A percentile compares a stretch with the other conserved stretches of the same genome.
phyloP scores from a whole-genome alignment of 2,329 filamentous ascomycete genomes.

The Cladosporium oxysporum region DNA sequence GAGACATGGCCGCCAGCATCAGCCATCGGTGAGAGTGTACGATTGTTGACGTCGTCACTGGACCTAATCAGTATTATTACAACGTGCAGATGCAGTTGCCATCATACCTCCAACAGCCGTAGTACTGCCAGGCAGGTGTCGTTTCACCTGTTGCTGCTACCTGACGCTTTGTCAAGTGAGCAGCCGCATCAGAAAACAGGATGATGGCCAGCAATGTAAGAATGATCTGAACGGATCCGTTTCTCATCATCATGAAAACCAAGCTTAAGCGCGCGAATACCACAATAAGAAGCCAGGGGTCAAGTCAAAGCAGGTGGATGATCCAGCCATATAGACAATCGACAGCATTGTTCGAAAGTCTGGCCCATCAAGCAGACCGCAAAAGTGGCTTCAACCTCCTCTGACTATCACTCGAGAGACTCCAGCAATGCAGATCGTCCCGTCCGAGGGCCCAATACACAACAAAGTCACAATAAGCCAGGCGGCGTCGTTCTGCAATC shows the following conservation, averaged over 20 bases:
- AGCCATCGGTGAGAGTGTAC: not conserved
- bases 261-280: not conserved
- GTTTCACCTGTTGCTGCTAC: not conserved
- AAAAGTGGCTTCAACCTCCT: not conserved
- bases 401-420: not conserved
- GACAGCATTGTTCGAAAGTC: not conserved
- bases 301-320: not conserved
- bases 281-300: not conserved
- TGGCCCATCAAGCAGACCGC: not conserved
- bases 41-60: not conserved
- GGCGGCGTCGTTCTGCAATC: not conserved
- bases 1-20: not conserved
- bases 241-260: not conserved
- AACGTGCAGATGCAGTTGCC: not conserved
- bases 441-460: not conserved
- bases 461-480: not conserved
- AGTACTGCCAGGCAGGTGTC: not conserved
- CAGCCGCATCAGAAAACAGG: not conserved
- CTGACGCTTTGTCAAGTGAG: not conserved
- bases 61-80: not conserved
- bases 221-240: not conserved
- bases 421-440: not conserved
- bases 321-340: not conserved
- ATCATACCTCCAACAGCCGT: not conserved
- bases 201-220: not conserved